Base-by-base conservation (phyloP, 345 rosid species). In the Microthlaspi erraticum region DNA sequence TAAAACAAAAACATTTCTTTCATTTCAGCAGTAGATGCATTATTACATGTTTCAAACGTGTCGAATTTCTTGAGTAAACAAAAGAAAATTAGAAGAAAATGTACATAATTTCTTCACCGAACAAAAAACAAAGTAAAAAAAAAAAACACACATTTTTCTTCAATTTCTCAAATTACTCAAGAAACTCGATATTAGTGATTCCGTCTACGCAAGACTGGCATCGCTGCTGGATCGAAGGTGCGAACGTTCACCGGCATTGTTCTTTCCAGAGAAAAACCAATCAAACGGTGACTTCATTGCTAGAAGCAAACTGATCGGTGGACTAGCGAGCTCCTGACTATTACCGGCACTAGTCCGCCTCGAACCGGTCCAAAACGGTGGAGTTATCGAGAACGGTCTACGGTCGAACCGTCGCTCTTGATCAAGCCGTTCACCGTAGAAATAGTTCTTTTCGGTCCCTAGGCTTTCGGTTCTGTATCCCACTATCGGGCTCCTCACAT, bases 391-490 rank as follows among this genome's bases (percentile, higher is more conserved):
- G 36, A 79, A 75, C 11, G 81, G 85, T 76, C 77, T 60, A 6
- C 73, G 81, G 56, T 73, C 81, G 0, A 76, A 60, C 66, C 77
- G 73, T 1, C 66, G 64, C 9, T 72, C 79, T 61, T 58, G 74
- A 67, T 82, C 79, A 60, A 83, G 81, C 78, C 87, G 86, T 66
- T 88, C 87, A 41, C 78, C 80, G 71, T 64, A 50, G 36, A 34
- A 73, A 37, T 60, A 55, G 68, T 73, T 79, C 70, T 74, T 77
- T 36, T 75, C 71, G 2, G 72, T 66, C 37, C 68, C 77, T 52
- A 72, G 66, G 53, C 89, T 85, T 39, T 73, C 79, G 42, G 82
- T 84, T 64, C 93, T 75, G 58, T 74, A 84, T 4, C 93, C 93
- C 57, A 70, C 77, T 56, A 77, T 80, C 60, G 88, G 52, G 66